Evolutionary conservation across 257 asterid species (phyloP).

Genomic region (Ehretia macrophylla): DNA sequence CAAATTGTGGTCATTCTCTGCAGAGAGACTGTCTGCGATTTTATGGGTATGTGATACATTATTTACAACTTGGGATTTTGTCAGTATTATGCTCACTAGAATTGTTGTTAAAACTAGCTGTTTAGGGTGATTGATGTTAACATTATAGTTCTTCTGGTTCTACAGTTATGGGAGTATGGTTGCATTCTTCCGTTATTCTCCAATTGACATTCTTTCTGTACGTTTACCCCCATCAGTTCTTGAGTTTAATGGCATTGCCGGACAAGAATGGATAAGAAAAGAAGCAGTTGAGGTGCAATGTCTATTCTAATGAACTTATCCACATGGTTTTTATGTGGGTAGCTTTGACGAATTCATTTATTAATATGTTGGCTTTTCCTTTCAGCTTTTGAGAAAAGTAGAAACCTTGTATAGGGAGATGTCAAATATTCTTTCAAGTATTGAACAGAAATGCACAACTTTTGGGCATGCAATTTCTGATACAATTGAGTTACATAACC

Average conservation of each 20-base stretch:
- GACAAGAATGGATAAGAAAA: slow-evolving; percentile 59
- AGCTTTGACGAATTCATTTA: slow-evolving; percentile 1
- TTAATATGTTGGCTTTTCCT: slow-evolving; percentile 17
- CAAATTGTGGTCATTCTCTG: slow-evolving; percentile 93
- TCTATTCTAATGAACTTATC: neutral
- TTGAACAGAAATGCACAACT: slow-evolving; percentile 44
- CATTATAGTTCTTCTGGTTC: neutral
- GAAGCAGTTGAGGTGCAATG: slow-evolving; percentile 68
- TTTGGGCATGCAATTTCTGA: slow-evolving; percentile 46
- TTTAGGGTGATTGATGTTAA: neutral
- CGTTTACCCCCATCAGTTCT: slow-evolving; percentile 77
- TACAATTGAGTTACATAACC: slow-evolving; percentile 44
- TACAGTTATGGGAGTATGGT: slow-evolving; percentile 86
- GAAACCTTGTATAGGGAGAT: slow-evolving; percentile 61
- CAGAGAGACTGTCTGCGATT: slow-evolving; percentile 96
- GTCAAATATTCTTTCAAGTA: slow-evolving; percentile 47
- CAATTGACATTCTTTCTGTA: slow-evolving; percentile 72
- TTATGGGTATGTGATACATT: slow-evolving; percentile 58
- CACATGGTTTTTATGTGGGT: neutral
- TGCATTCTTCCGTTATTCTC: slow-evolving; percentile 85
- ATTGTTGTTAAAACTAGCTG: neutral
- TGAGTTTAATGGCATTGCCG: slow-evolving; percentile 58
- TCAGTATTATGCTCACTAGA: too few relatives aligned
- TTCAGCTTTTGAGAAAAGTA: slow-evolving; percentile 67
- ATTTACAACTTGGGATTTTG: neutral